phyloP scores from a whole-genome alignment of 2,329 filamentous ascomycete genomes.

The Fusarium sacchari region DNA sequence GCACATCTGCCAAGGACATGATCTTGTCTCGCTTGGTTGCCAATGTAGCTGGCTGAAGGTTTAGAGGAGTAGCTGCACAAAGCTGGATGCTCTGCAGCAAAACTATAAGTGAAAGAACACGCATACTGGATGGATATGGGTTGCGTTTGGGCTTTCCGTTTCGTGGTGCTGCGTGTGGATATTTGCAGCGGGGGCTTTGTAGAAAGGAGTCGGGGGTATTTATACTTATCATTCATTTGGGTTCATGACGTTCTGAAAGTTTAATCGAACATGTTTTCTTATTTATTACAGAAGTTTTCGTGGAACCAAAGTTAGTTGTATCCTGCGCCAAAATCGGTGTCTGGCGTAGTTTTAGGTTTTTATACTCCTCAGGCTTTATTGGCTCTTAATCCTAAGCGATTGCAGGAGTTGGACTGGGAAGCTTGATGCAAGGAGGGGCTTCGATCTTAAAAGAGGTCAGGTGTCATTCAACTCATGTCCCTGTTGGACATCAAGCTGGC shows the following conservation, averaged over 20 bases:
- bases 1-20: neutral
- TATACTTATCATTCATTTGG: neutral
- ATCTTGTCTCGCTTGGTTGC: neutral
- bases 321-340: neutral
- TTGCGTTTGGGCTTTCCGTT: neutral
- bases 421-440: no score
- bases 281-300: neutral
- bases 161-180: neutral
- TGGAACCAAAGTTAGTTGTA: neutral
- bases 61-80: neutral
- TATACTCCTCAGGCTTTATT: fast-evolving
- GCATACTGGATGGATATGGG: neutral
- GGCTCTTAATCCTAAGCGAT: fast-evolving
- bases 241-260: neutral
- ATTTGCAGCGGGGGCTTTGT: neutral
- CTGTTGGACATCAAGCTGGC: no score
- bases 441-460: no score
- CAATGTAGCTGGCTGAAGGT: neutral
- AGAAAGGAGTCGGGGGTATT: neutral
- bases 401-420: neutral
- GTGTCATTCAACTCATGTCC: no score
- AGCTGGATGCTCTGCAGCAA: neutral
- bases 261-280: neutral
- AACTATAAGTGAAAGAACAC: fast-evolving
- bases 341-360: neutral